These are phyloP conservation scores for Poteriospumella lacustris DNA, from an alignment of 108 stramenopile genomes.

Conservation along the genomic window DNA sequence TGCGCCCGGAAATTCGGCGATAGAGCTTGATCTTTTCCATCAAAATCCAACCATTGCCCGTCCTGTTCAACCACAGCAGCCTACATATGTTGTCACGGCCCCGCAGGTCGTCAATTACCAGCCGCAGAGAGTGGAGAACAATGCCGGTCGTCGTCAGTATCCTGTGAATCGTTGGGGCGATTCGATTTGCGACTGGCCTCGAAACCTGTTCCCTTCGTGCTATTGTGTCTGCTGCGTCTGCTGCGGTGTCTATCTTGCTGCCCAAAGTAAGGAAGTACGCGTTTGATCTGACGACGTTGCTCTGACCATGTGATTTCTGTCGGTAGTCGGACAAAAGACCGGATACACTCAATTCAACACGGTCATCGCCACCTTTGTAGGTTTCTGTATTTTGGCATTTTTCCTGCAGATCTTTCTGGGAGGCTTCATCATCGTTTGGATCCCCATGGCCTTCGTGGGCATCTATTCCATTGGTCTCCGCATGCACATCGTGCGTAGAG, in stretches of 20 bases:
- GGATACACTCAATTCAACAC: not conserved
- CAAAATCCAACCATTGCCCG: too few species aligned
- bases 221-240: not conserved
- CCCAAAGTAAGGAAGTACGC: conserved; percentile 1
- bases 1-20: too few species aligned
- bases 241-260: not conserved
- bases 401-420: not conserved
- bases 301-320: not conserved
- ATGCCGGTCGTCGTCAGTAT: too few species aligned
- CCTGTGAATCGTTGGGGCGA: conserved; percentile 8
- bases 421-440: not conserved
- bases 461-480: not conserved
- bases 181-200: not conserved
- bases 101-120: too few species aligned
- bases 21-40: too few species aligned
- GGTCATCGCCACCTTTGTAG: not conserved
- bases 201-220: not conserved
- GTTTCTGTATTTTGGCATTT: not conserved
- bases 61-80: too few species aligned
- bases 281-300: not conserved
- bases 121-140: too few species aligned
- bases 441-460: not conserved
- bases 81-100: too few species aligned
- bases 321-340: not conserved
- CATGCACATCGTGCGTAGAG: not conserved